These are phyloP conservation scores for Protomyces inundatus DNA, from an alignment of 1,139 yeast species.

Conservation along the genomic window DNA sequence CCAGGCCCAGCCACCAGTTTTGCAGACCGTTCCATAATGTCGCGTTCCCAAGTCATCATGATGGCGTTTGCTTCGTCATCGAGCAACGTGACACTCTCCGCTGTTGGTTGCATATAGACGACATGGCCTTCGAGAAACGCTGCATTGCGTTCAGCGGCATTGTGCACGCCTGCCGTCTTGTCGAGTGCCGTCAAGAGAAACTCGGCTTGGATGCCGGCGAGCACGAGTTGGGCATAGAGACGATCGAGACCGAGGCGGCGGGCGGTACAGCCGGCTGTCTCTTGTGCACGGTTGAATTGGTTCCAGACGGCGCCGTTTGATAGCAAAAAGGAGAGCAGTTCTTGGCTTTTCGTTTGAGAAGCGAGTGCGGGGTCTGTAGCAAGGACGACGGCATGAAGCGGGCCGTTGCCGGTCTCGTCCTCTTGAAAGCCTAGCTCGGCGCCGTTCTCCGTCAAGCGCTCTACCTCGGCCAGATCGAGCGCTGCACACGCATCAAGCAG, in stretches of 20 bases:
- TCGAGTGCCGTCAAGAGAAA: constrained; percentile 64
- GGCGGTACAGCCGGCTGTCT: constrained; percentile 41
- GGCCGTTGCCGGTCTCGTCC: constrained; percentile 20
- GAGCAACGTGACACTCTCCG: constrained; percentile 64
- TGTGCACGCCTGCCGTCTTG: constrained; percentile 35
- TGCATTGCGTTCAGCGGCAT: constrained; percentile 46
- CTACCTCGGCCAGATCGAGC: constrained; percentile 8
- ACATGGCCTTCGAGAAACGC: constrained; percentile 63
- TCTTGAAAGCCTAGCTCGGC: constrained; percentile 27
- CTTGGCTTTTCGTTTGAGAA: neutral
- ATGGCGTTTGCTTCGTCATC: constrained; percentile 68
- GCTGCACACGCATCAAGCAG: constrained; percentile 18
- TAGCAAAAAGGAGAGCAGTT: constrained; percentile 1
- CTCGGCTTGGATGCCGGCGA: constrained; percentile 90
- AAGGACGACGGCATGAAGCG: constrained; percentile 20
- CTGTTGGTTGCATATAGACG: constrained; percentile 55
- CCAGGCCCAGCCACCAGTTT: constrained; percentile 48
- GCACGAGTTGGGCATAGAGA: constrained; percentile 54
- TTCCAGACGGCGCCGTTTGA: constrained; percentile 28
- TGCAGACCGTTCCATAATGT: constrained; percentile 75
- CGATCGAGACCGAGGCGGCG: constrained; percentile 37
- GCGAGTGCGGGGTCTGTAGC: neutral
- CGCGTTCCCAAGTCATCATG: constrained; percentile 96
- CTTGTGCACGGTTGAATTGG: constrained; percentile 45
- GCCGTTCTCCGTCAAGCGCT: constrained; percentile 5